These are phyloP conservation scores for Chytridium lagenaria DNA, from an alignment of 371 early-diverging fungal genomes.

Conservation along the genomic window DNA sequence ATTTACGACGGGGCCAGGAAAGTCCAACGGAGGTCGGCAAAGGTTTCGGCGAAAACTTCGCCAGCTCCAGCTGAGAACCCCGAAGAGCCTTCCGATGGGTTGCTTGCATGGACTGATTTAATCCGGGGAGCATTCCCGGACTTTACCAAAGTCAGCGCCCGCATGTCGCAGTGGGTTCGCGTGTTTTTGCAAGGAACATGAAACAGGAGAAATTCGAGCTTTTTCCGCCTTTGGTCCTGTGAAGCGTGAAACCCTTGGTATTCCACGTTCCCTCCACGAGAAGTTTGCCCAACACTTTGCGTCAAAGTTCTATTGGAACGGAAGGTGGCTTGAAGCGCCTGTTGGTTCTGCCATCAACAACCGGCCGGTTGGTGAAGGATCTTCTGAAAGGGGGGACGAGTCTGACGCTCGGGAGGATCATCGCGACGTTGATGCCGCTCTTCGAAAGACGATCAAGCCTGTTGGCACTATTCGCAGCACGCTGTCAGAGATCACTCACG, in stretches of 20 bases:
- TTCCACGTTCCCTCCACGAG: background rate
- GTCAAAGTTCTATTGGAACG: background rate
- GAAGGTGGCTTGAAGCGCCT: background rate
- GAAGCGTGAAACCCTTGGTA: background rate
- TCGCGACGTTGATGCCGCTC: no score
- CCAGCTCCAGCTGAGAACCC: no score
- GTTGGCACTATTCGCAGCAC: no score
- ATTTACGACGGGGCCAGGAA: background rate
- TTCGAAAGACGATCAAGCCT: no score
- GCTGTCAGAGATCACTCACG: background rate
- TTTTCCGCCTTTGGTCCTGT: background rate
- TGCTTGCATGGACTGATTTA: background rate
- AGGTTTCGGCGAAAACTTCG: no score
- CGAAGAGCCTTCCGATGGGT: background rate
- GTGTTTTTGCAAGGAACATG: background rate
- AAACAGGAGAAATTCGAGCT: background rate
- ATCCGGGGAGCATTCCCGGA: background rate
- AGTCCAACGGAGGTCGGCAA: no score
- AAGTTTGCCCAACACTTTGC: background rate
- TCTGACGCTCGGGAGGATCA: background rate
- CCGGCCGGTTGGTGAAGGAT: background rate
- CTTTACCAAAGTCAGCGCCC: background rate
- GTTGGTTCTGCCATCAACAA: background rate
- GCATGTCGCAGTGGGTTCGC: background rate
- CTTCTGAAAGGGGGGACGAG: background rate